Conservation (phyloP, 1,139 yeast genomes). For the Yamadazyma blattariae region DNA sequence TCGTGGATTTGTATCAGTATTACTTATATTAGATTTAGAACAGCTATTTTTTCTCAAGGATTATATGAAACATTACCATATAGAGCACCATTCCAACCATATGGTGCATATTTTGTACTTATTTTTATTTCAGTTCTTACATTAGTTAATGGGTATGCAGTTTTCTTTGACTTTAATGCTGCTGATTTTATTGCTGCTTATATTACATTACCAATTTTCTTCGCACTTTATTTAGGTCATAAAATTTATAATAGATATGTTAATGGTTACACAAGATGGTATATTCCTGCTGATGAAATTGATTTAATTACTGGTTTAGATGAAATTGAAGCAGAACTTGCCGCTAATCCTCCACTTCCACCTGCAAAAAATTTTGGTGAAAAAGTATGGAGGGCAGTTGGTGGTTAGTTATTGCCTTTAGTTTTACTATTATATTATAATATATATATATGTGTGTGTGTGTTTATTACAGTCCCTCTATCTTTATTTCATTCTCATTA, state of each 20-base stretch:
- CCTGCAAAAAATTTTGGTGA: constrained; percentile 17
- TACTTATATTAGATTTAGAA: constrained; percentile 53
- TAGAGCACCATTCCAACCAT: constrained; percentile 43
- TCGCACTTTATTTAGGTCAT: constrained; percentile 20
- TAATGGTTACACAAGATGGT: constrained; percentile 28
- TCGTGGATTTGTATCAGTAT: constrained; percentile 59
- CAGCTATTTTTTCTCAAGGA: constrained; percentile 42
- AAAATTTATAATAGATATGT: constrained; percentile 21
- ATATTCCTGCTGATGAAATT: constrained; percentile 11
- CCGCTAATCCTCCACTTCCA: constrained; percentile 17
- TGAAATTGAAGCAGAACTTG: constrained; percentile 23
- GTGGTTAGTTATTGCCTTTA: neutral
- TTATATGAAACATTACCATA: constrained; percentile 28
- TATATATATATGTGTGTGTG: too few species aligned
- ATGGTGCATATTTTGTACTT: constrained; percentile 42
- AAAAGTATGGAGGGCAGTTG: constrained; percentile 17
- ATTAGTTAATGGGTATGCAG: constrained; percentile 52
- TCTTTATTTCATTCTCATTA: too few species aligned
- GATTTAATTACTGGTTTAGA: constrained; percentile 18
- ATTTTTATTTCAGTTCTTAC: constrained; percentile 37
- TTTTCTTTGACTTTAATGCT: constrained; percentile 43
- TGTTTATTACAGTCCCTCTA: too few species aligned
- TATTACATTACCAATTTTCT: constrained; percentile 34
- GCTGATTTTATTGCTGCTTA: constrained; percentile 55
- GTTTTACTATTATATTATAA: too few species aligned